Evolutionary conservation across 306 rosid genomes (phyloP), one percentile per base, ranked within the genome.

Genomic region (Malus orientalis): DNA sequence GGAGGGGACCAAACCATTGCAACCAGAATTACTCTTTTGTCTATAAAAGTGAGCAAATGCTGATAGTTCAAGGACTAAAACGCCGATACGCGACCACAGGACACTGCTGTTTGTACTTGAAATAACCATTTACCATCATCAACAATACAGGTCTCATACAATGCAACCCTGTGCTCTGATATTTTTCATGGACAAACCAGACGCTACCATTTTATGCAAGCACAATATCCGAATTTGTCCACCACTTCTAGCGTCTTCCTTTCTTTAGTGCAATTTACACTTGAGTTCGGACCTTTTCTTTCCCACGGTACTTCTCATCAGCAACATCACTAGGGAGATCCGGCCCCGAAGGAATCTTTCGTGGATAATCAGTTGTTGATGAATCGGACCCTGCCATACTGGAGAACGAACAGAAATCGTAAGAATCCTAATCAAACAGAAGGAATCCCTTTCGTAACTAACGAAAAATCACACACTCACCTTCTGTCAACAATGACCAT

Each of bases 321-420:
- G 71, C 84, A 69, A 67, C 83, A 77, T 84, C 94, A 32, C 91
- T 82, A 18, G 92, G 88, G 29, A 77, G 79, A 71, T 91, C 93
- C 59, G 11, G 81, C 11, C 95, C 91, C 7, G 79, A 12, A 79
- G 95, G 95, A 67, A 88, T 76, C 84, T 79, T 91, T 70, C 95
- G 93, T 9, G 93, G 90, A 84, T 83, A 88, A 76, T 89, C 83
- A 73, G 90, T 89, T 29, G 85, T 78, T 15, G 93, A 85, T 40
- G 78, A 57, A 47, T 88, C 90, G n/a, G 81, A 81, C 69, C 89
- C 88, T 55, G 81, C 68, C 88, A 85, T 78, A 74, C 93, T 85
- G 88, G 73, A 81, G 54, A 60, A 75, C 27, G 16, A 78, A 75
- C 77, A 80, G 40, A 49, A 60, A 57, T 63, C 55, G 40, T 71